These are phyloP conservation scores for Komagataella pastoris DNA, from an alignment of 805 yeast species.

Conservation along the genomic window DNA sequence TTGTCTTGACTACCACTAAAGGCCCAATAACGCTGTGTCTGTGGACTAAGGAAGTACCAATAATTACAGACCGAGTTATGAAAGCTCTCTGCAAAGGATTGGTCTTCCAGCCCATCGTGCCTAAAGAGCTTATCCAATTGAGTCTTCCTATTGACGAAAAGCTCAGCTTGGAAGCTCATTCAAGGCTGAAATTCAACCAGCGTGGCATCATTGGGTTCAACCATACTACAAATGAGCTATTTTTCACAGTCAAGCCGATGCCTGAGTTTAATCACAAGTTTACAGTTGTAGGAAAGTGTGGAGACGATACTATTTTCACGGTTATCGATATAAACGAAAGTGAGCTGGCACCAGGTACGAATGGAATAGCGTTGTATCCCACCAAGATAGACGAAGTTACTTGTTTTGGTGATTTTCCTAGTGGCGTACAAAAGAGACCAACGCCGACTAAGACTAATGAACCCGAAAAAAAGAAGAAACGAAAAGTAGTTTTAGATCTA, in stretches of 20 bases:
- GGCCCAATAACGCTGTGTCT: slow-evolving; percentile 49
- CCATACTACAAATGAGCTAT: slow-evolving; percentile 25
- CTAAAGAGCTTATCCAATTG: slow-evolving; percentile 9
- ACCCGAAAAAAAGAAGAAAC: neutral
- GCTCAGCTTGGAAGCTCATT: slow-evolving; percentile 31
- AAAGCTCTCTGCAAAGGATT: slow-evolving; percentile 27
- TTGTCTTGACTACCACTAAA: slow-evolving; percentile 38
- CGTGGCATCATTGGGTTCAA: slow-evolving; percentile 33
- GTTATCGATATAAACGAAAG: slow-evolving; percentile 34
- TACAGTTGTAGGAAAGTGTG: slow-evolving; percentile 44
- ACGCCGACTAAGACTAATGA: neutral
- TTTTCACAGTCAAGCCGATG: slow-evolving; percentile 33
- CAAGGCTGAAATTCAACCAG: slow-evolving; percentile 33
- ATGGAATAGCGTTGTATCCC: slow-evolving; percentile 33
- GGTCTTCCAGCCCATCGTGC: slow-evolving; percentile 25
- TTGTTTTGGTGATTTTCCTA: slow-evolving; percentile 35
- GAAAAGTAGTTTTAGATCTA: neutral
- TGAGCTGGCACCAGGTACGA: slow-evolving; percentile 25
- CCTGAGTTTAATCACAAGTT: slow-evolving; percentile 28
- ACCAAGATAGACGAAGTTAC: slow-evolving; percentile 25
- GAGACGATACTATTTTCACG: slow-evolving; percentile 41
- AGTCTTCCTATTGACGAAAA: slow-evolving; percentile 4
- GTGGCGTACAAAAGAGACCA: slow-evolving; percentile 17
- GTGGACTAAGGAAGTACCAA: slow-evolving; percentile 60
- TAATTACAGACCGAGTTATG: slow-evolving; percentile 31